Conservation (phyloP, 164 flowering plant species). For the Vitis labrusca region DNA sequence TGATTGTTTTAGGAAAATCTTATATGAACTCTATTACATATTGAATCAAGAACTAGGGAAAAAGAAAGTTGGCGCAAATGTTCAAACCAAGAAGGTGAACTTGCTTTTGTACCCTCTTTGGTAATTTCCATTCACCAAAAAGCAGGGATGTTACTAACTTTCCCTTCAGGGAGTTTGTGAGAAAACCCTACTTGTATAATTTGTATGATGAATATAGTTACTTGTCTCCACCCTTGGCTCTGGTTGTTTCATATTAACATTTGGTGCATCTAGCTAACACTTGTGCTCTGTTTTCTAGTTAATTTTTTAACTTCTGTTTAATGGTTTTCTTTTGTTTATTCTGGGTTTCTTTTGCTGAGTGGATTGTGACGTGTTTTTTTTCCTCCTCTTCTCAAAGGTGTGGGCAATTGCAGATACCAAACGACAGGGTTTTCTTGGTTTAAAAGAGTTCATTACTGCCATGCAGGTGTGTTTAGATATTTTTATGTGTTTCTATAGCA, state of each 20-base stretch:
- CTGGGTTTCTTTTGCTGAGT: not conserved
- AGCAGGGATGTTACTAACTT: no score
- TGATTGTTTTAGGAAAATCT: no score
- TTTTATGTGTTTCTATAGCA: not conserved
- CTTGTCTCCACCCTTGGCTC: no score
- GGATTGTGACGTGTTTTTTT: not conserved
- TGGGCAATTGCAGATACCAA: constrained; percentile 97
- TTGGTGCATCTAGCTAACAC: not conserved
- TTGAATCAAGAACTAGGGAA: no score
- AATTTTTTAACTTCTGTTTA: not conserved
- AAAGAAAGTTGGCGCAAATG: no score
- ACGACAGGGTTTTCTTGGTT: constrained; percentile 86
- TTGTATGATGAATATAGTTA: no score
- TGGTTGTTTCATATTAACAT: not conserved
- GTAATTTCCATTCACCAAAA: no score
- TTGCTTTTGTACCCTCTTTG: no score
- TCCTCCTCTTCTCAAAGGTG: constrained; percentile 40
- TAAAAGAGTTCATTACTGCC: constrained; percentile 75
- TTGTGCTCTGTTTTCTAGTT: not conserved
- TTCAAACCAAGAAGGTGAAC: no score
- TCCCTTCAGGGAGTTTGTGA: no score
- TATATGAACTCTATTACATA: no score
- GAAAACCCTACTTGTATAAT: no score
- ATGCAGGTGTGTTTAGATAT: constrained; percentile 62
- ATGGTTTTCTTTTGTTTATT: not conserved